phyloP scores from a whole-genome alignment of 2,329 filamentous ascomycete genomes.

The Purpureocillium lavendulum region DNA sequence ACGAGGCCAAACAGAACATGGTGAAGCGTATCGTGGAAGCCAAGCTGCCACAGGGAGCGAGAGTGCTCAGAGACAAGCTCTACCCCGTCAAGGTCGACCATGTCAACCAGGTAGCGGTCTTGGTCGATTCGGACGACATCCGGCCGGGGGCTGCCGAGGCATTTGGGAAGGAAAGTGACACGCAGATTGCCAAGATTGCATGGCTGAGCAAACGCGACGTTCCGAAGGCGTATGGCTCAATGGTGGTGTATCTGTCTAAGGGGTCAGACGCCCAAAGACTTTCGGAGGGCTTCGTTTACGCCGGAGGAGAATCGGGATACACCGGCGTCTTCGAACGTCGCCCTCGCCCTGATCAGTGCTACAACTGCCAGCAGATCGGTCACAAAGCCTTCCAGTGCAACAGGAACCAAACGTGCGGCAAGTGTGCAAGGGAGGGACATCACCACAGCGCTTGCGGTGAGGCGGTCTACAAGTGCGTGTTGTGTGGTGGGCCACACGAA shows the following conservation, averaged over 20 bases:
- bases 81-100: not conserved
- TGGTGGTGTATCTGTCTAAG: conserved; percentile 14
- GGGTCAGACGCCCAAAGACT: conserved; percentile 9
- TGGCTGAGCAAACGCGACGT: conserved; percentile 14
- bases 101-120: conserved; percentile 10
- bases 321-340: conserved; percentile 12
- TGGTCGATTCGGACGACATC: conserved; percentile 11
- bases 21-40: too few species aligned
- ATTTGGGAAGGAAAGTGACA: conserved; percentile 14
- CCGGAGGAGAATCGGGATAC: conserved; percentile 11
- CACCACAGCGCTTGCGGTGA: conserved; percentile 10
- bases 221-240: conserved; percentile 16
- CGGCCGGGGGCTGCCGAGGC: conserved; percentile 7
- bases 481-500: conserved; percentile 11
- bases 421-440: conserved; percentile 11
- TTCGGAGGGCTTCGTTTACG: conserved; percentile 14
- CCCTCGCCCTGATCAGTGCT: conserved; percentile 16
- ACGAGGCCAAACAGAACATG: too few species aligned
- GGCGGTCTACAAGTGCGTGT: conserved; percentile 9
- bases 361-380: conserved; percentile 19
- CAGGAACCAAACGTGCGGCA: conserved; percentile 11
- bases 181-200: conserved; percentile 13
- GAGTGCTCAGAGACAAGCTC: too few species aligned
- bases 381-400: conserved; percentile 18
- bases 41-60: too few species aligned